Evolutionary conservation across 768 basidiomycete genomes (phyloP).

Genomic region (Filobasidium wieringae): DNA sequence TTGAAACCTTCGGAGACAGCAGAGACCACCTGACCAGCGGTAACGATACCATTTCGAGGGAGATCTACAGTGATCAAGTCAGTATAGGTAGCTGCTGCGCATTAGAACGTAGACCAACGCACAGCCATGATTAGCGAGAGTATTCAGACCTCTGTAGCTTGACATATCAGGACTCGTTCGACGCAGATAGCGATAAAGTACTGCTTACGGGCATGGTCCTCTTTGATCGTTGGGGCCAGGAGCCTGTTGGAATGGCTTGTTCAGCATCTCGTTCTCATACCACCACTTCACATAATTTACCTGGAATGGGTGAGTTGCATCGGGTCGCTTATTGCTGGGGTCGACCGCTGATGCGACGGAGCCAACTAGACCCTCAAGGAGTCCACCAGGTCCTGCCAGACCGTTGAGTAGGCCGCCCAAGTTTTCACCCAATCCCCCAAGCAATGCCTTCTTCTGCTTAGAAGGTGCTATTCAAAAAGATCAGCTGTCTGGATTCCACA

Average conservation of each 20-base stretch:
- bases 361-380: conserved; percentile 10
- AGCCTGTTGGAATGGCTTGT: background rate
- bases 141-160: background rate
- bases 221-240: conserved; percentile 16
- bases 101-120: background rate
- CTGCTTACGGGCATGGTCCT: conserved; percentile 8
- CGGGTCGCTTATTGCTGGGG: conserved; percentile 6
- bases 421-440: too few relatives aligned
- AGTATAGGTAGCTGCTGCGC: background rate
- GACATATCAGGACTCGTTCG: background rate
- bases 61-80: conserved; percentile 3
- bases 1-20: conserved; percentile 14
- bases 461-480: too few relatives aligned
- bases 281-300: background rate
- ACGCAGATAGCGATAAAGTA: background rate
- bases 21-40: conserved; percentile 8
- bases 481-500: too few relatives aligned
- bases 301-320: conserved; percentile 15
- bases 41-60: conserved; percentile 15
- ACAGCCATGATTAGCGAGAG: conserved; percentile 5
- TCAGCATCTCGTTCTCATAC: background rate
- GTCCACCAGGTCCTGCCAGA: conserved; percentile 5
- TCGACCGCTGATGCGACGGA: background rate
- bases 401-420: too few relatives aligned
- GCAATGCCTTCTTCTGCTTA: too few relatives aligned